Base-by-base conservation (phyloP, 2,329 filamentous ascomycete genomes). In the Aspergillus luchuensis region DNA sequence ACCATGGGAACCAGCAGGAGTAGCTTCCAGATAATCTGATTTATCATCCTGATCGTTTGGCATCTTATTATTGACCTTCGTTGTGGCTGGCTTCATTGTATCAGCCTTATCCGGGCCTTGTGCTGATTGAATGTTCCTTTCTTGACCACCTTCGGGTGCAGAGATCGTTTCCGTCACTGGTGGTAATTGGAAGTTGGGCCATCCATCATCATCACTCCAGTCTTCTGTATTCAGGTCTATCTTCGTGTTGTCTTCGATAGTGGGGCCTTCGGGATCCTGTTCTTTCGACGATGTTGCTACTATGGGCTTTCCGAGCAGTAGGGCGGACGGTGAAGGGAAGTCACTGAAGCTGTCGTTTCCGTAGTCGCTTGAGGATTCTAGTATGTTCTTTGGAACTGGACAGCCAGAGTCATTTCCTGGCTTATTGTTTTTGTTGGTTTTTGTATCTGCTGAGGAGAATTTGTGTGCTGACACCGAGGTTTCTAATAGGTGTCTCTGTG, bases 281-380 rank as follows among this genome's bases (percentile, higher is more conserved):
- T 15, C 19, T 33, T 47, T 28, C 19, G 28, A 4, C 4, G 21
- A 4, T 8, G 21, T 25, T n/a, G 51, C 17, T 41, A 30, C 36
- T n/a, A 13, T 8, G 49, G 19, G n/a, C 17, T 45, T 52, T 2
- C 57, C 62, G 8, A 68, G 60, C 15, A 78, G 38, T 11, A 78
- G 61, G 11, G 61, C 55, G 23, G 74, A 74, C 25, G 75, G 72
- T 6, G 76, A 76, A 25, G 77, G 77, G 25, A 81, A 64, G 56
- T 79, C 74, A 8, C 73, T 72, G 41, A 77, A 66, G 41, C 60
- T 66, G 36, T 70, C 71, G 50, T 70, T 69, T 4, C 66, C 71
- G 55, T 74, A 76, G 11, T 76, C 75, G 51, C 74, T 77, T 5
- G 71, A 74, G 43, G 60, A 59, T 17, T 65, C 58, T 15, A 68